These are phyloP conservation scores for Acephala macrosclerotiorum DNA, from an alignment of 2,329 filamentous ascomycete species.

Conservation along the genomic window DNA sequence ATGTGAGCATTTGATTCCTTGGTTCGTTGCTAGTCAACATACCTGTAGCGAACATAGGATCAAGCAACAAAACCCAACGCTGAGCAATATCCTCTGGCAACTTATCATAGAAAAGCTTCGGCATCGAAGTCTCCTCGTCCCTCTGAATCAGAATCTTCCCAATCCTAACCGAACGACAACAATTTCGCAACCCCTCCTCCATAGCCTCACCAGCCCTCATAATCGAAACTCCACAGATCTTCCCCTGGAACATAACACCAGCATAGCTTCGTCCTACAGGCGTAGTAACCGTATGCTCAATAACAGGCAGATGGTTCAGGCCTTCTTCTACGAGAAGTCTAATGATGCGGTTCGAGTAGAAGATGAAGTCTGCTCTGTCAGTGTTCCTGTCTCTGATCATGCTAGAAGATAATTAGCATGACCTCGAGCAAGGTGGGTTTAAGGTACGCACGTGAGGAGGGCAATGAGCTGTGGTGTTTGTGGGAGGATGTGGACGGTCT, in stretches of 20 bases:
- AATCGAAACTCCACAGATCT: constrained; percentile 98
- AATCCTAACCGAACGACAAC: constrained; percentile 96
- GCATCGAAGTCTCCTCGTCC: constrained; percentile 91
- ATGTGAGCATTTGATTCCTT: neutral
- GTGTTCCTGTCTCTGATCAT: constrained; percentile 96
- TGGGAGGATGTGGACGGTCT: constrained; percentile 88
- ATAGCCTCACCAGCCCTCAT: constrained; percentile 98
- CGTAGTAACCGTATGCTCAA: constrained; percentile 88
- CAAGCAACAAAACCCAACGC: constrained; percentile 90
- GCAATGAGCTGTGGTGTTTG: constrained; percentile 98
- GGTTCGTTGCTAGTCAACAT: constrained; percentile 39
- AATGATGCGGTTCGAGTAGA: constrained; percentile 98
- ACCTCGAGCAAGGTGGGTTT: neutral
- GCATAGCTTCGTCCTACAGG: constrained; percentile 88
- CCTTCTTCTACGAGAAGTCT: constrained; percentile 96
- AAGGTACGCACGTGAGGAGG: constrained; percentile 83
- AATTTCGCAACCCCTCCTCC: constrained; percentile 96
- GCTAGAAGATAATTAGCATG: constrained; percentile 55
- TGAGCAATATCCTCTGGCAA: constrained; percentile 91
- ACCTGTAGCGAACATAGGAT: constrained; percentile 99
- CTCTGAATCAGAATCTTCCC: constrained; percentile 98
- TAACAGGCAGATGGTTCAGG: constrained; percentile 92
- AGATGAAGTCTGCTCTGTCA: constrained; percentile 94
- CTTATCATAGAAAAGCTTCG: constrained; percentile 97
- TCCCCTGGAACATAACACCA: constrained; percentile 94